These are phyloP conservation scores for Solanum tarijense DNA, from an alignment of 257 asterid genomes.

Conservation along the genomic window DNA sequence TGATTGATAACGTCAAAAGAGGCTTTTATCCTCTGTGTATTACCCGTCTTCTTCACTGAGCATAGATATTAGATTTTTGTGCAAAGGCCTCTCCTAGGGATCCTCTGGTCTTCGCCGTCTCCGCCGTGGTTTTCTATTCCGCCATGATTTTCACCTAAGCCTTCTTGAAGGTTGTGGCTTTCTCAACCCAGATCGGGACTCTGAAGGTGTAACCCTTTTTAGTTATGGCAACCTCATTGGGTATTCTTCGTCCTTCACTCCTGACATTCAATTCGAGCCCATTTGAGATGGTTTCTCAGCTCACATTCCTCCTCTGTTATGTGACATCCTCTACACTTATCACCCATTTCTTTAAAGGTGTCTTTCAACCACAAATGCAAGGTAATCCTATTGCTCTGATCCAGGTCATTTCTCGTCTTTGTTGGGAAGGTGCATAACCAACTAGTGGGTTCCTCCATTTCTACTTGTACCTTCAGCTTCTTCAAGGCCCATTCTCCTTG, in stretches of 20 bases:
- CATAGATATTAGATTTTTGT: background rate
- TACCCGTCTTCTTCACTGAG: background rate
- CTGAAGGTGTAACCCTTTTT: background rate
- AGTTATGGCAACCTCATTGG: background rate
- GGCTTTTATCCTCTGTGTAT: background rate
- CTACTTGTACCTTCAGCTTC: background rate
- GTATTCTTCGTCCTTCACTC: background rate
- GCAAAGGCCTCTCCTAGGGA: background rate
- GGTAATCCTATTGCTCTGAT: background rate
- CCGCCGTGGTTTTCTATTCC: background rate
- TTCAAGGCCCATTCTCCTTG: background rate
- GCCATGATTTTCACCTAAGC: background rate
- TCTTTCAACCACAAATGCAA: background rate
- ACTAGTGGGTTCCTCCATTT: background rate
- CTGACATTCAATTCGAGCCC: background rate
- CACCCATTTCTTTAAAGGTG: background rate
- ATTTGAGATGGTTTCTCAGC: background rate
- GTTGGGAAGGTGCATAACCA: background rate
- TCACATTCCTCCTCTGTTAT: background rate
- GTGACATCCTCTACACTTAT: background rate
- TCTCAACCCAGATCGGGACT: background rate
- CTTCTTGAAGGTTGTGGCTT: background rate
- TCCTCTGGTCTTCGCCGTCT: background rate
- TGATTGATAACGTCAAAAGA: background rate
- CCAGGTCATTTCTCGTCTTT: background rate